These are phyloP conservation scores for Kwoniella shivajii DNA, from an alignment of 1,284 basidiomycete genomes.

Conservation along the genomic window DNA sequence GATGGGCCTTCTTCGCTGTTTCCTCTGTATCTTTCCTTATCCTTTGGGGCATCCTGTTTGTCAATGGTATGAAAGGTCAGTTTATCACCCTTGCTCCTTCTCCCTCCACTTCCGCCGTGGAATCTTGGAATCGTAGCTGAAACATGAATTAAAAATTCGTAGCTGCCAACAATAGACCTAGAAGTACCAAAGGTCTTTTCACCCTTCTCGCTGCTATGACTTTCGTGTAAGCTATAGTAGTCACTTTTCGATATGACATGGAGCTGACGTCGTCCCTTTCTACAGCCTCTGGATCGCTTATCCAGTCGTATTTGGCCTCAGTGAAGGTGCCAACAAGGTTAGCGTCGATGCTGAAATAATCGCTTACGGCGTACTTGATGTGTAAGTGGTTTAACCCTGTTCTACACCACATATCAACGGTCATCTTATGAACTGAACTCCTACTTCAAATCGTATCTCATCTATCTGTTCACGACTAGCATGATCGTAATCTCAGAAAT, in stretches of 20 bases:
- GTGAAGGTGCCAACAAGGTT: conserved; percentile 43
- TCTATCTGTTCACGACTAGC: too few relatives aligned
- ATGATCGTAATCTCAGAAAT: too few relatives aligned
- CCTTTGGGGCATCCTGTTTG: conserved; percentile 41
- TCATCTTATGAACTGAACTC: too few relatives aligned
- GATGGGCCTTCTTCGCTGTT: conserved; percentile 44
- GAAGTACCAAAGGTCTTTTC: conserved; percentile 43
- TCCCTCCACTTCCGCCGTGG: too few relatives aligned
- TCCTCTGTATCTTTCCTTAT: conserved; percentile 35
- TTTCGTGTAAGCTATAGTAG: conserved; percentile 29
- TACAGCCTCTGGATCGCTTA: conserved; percentile 43
- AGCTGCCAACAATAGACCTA: conserved; percentile 35
- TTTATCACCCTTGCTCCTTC: neutral
- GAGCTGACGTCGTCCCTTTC: neutral
- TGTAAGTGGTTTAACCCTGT: conserved; percentile 38
- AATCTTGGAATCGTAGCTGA: too few relatives aligned
- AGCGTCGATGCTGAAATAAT: conserved; percentile 49
- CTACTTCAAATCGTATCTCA: too few relatives aligned
- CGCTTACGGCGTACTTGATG: conserved; percentile 48
- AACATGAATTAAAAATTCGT: neutral
- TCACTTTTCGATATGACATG: neutral
- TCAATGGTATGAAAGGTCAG: conserved; percentile 40
- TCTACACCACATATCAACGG: too few relatives aligned
- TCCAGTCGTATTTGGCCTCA: conserved; percentile 44
- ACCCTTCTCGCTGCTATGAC: conserved; percentile 37